Conservation (phyloP, 2,329 filamentous ascomycete genomes). For the Diaporthe aspalathi region DNA sequence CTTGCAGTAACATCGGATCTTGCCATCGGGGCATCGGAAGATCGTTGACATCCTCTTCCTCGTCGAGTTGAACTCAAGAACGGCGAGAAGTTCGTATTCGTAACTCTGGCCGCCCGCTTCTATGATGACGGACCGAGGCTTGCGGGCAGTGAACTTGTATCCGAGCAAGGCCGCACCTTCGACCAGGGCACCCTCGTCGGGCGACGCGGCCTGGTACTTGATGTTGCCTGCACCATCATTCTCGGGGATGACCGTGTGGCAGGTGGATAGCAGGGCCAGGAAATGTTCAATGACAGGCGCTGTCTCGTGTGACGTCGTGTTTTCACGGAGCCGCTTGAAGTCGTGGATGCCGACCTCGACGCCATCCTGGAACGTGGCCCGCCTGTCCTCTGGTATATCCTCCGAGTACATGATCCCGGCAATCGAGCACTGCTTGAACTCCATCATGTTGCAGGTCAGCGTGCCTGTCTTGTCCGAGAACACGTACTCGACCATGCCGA, state of each 20-base stretch:
- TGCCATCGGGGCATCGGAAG: slow-evolving; percentile 95
- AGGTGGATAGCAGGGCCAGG: slow-evolving; percentile 85
- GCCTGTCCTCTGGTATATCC: slow-evolving; percentile 89
- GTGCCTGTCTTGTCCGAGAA: slow-evolving; percentile 99
- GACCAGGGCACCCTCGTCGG: slow-evolving; percentile 96
- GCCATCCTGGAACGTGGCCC: slow-evolving; percentile 82
- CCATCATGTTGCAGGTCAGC: slow-evolving; percentile 98
- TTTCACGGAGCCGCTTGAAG: slow-evolving; percentile 79
- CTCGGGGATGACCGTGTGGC: slow-evolving; percentile 98
- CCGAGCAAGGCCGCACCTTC: slow-evolving; percentile 88
- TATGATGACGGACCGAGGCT: slow-evolving; percentile 89
- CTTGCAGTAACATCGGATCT: slow-evolving; percentile 93
- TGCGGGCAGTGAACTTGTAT: slow-evolving; percentile 90
- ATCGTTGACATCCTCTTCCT: slow-evolving; percentile 98
- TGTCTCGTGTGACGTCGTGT: slow-evolving; percentile 68
- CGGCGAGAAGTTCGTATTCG: slow-evolving; percentile 91
- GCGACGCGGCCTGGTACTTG: slow-evolving; percentile 98
- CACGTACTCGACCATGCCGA: slow-evolving; percentile 98
- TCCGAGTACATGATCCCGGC: slow-evolving; percentile 94
- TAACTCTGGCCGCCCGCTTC: slow-evolving; percentile 76
- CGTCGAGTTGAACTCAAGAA: slow-evolving; percentile 99
- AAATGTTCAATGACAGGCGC: slow-evolving; percentile 78
- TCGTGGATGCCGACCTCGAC: slow-evolving; percentile 84
- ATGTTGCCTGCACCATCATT: slow-evolving; percentile 80
- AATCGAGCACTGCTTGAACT: slow-evolving; percentile 95